A percentile compares a stretch with the other conserved stretches of the same genome.
phyloP scores from a whole-genome alignment of 2,329 filamentous ascomycete genomes.

The Lachnellula occidentalis region DNA sequence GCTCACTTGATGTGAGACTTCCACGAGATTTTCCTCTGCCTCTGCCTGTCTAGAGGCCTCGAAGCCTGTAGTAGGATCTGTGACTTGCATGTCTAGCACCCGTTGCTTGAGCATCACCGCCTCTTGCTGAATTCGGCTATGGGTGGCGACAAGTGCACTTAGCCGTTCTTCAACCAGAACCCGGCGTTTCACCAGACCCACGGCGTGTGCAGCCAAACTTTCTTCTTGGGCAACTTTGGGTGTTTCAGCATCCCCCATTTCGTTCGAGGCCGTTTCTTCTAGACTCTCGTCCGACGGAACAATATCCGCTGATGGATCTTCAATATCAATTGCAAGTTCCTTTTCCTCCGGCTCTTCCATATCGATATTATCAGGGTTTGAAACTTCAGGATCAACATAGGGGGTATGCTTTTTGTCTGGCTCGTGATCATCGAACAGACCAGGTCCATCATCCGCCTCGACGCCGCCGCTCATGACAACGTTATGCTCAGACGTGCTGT shows the following conservation, averaged over 20 bases:
- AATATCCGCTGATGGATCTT: conserved; percentile 9
- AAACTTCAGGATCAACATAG: conserved; percentile 10
- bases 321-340: conserved; percentile 23
- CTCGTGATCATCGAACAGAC: conserved; percentile 22
- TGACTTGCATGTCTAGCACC: conserved; percentile 15
- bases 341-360: conserved; percentile 27
- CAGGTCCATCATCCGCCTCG: conserved; percentile 10
- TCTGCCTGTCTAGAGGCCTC: conserved; percentile 1
- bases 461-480: conserved; percentile 8
- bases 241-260: not conserved
- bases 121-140: conserved; percentile 6
- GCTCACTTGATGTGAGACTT: conserved; percentile 2
- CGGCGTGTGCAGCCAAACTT: not conserved
- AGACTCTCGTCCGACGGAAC: not conserved
- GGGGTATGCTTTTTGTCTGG: conserved; percentile 11
- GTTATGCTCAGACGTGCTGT: conserved; percentile 7
- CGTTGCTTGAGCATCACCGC: conserved; percentile 17
- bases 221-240: not conserved
- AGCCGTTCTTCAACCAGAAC: conserved; percentile 5
- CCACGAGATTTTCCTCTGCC: conserved; percentile 7
- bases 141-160: conserved; percentile 6
- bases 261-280: not conserved
- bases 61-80: conserved; percentile 5
- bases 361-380: conserved; percentile 33
- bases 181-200: conserved; percentile 3